These are phyloP conservation scores for Parathielavia hyrcaniae DNA, from an alignment of 495 filamentous ascomycete genomes.

Conservation along the genomic window DNA sequence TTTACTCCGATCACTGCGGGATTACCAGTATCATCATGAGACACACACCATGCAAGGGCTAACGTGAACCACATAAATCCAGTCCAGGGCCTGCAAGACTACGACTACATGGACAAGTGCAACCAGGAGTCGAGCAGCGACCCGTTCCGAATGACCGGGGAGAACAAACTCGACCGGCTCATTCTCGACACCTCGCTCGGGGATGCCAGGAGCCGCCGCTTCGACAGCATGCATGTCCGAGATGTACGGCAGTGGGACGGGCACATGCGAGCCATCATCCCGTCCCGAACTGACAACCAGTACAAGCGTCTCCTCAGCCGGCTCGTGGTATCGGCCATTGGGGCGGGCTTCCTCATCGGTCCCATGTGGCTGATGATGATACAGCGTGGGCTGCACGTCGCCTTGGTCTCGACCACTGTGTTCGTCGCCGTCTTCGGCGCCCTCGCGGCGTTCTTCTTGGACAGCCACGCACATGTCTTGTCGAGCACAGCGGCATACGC, in stretches of 20 bases:
- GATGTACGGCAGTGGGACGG: background rate
- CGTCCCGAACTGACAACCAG: background rate
- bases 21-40: no score
- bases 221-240: background rate
- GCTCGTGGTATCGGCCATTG: background rate
- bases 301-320: background rate
- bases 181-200: background rate
- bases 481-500: background rate
- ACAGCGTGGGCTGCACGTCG: background rate
- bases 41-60: background rate
- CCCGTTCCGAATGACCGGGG: background rate
- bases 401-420: background rate
- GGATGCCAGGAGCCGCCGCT: background rate
- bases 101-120: background rate
- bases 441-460: background rate
- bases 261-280: background rate
- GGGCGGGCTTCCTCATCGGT: background rate
- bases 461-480: background rate
- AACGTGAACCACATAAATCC: background rate
- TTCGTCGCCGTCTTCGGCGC: background rate
- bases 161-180: background rate
- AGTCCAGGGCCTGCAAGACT: conserved; percentile 2
- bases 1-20: background rate
- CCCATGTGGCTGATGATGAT: conserved; percentile 2
- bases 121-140: background rate